phyloP scores from a whole-genome alignment of 169 alveolate species.

The Cytauxzoon felis region DNA sequence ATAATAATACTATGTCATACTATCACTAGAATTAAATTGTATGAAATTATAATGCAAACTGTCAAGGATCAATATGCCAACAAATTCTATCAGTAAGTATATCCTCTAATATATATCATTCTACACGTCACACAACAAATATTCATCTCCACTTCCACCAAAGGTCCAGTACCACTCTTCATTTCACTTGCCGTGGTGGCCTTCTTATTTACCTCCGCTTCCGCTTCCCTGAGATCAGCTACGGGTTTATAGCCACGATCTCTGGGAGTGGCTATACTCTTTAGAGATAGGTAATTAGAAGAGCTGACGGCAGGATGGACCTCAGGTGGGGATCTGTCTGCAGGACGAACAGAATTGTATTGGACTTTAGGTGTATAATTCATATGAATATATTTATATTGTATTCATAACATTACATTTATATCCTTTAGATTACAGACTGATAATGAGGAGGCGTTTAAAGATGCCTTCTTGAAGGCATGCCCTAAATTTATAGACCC shows the following conservation, averaged over 20 bases:
- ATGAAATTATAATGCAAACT: slow-evolving; percentile 72
- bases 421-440: slow-evolving; percentile 58
- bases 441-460: slow-evolving; percentile 74
- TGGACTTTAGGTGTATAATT: not conserved
- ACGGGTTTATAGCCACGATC: too few species aligned
- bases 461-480: slow-evolving; percentile 70
- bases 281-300: too few species aligned
- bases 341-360: not conserved
- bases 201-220: too few species aligned
- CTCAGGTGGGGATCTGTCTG: too few species aligned
- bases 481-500: slow-evolving; percentile 82
- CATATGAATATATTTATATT: not conserved
- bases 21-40: slow-evolving; percentile 63
- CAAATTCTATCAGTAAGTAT: slow-evolving; percentile 71
- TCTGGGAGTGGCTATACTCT: too few species aligned
- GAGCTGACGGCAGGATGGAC: too few species aligned
- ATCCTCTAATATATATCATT: not conserved
- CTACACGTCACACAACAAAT: not conserved
- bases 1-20: slow-evolving; percentile 75
- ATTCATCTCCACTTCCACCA: not conserved
- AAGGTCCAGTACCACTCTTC: too few species aligned
- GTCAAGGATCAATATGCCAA: slow-evolving; percentile 78
- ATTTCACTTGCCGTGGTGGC: too few species aligned
- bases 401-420: not conserved
- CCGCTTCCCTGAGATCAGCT: too few species aligned